These are phyloP conservation scores for Gossypium aridum DNA, from an alignment of 441 rosid genomes.

Conservation along the genomic window DNA sequence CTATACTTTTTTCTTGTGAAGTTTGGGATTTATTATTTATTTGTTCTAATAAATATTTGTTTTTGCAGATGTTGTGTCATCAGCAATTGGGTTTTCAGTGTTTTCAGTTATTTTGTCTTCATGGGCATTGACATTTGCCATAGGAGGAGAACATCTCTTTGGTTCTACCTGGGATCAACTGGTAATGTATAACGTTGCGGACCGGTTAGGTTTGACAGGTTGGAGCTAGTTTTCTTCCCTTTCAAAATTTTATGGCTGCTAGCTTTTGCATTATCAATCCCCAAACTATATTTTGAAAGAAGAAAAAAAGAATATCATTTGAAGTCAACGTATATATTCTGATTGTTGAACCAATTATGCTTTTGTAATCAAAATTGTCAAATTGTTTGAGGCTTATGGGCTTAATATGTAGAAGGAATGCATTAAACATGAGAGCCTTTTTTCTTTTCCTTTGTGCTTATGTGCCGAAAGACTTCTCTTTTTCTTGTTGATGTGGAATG, in stretches of 20 bases:
- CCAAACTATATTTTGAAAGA: not conserved
- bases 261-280: not conserved
- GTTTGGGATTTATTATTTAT: not conserved
- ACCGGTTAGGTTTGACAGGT: conserved; percentile 74
- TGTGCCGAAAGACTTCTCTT: no score
- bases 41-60: not conserved
- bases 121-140: conserved; percentile 80
- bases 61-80: conserved; percentile 60
- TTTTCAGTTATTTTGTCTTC: conserved; percentile 51
- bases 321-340: not conserved
- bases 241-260: not conserved
- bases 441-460: not conserved
- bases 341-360: not conserved
- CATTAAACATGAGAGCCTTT: not conserved
- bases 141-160: conserved; percentile 74
- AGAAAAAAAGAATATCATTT: not conserved
- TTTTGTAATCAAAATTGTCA: not conserved
- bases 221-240: conserved; percentile 38
- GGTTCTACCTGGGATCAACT: conserved; percentile 81
- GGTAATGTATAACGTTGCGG: conserved; percentile 88
- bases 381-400: not conserved
- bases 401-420: not conserved
- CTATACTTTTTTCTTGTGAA: not conserved
- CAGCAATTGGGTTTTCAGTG: conserved; percentile 64
- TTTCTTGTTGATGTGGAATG: no score